Percentiles rank a stretch among this genome's conserved stretches.
Conservation (phyloP, 108 stramenopile genomes). For the Nitzschia sp. region DNA sequence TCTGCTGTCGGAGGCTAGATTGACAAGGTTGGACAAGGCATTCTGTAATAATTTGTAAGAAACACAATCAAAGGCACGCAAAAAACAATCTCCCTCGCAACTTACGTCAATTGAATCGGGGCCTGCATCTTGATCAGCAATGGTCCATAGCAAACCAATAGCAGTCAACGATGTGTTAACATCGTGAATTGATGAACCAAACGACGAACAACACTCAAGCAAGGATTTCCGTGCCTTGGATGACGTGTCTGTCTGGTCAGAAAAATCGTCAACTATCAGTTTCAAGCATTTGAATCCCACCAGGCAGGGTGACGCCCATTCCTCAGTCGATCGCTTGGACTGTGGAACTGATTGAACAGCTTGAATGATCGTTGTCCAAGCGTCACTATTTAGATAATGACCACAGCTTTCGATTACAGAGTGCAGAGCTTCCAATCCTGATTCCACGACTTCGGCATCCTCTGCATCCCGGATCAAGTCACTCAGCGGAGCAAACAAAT, state of each 20-base stretch:
- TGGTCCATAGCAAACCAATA: constrained; percentile 85
- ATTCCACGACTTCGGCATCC: constrained; percentile 57
- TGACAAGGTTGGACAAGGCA: constrained; percentile 71
- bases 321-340: constrained; percentile 41
- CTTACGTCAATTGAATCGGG: constrained; percentile 61
- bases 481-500: constrained; percentile 68
- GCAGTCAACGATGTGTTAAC: constrained; percentile 91
- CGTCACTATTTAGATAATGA: constrained; percentile 56
- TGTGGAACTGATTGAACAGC: constrained; percentile 52
- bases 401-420: constrained; percentile 71
- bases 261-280: constrained; percentile 88
- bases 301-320: constrained; percentile 70
- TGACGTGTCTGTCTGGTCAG: constrained; percentile 55
- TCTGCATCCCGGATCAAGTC: constrained; percentile 48
- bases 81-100: background rate
- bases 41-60: constrained; percentile 20
- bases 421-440: constrained; percentile 60
- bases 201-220: constrained; percentile 83
- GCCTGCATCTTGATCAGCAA: constrained; percentile 76
- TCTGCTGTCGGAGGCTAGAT: constrained; percentile 60
- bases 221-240: constrained; percentile 47
- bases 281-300: constrained; percentile 84
- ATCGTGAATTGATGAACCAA: constrained; percentile 82
- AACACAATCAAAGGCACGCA: background rate
- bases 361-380: constrained; percentile 53